phyloP scores from a whole-genome alignment of 225 moss, liverwort and hornwort genomes.

The Climacium dendroides region DNA sequence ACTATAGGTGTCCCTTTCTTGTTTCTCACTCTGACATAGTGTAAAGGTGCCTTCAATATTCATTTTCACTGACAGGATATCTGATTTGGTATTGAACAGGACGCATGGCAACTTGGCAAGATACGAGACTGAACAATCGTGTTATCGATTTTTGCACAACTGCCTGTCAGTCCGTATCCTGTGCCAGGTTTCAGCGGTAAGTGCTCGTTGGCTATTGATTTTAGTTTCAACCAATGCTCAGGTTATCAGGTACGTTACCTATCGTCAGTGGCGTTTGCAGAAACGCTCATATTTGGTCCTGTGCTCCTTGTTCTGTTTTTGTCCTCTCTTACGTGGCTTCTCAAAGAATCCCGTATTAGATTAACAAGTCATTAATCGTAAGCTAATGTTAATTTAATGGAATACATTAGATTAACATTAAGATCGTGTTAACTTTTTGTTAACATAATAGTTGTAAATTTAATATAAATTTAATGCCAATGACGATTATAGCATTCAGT shows the following conservation, averaged over 20 bases:
- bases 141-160: conserved; percentile 63
- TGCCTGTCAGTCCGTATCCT: conserved; percentile 60
- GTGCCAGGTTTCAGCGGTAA: conserved; percentile 54
- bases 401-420: not conserved
- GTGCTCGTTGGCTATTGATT: not conserved
- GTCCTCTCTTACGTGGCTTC: not conserved
- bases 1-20: not conserved
- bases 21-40: not conserved
- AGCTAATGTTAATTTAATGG: not conserved
- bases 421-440: not conserved
- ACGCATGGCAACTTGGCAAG: conserved; percentile 29
- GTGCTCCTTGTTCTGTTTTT: not conserved
- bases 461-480: not conserved
- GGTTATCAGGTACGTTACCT: not conserved
- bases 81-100: conserved; percentile 19
- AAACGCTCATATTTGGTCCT: not conserved
- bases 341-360: not conserved
- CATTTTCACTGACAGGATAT: not conserved
- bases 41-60: not conserved
- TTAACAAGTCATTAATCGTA: not conserved
- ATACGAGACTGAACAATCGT: conserved; percentile 59
- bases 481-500: not conserved
- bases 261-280: not conserved
- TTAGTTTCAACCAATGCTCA: not conserved
- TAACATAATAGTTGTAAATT: not conserved